phyloP scores from a whole-genome alignment of 1,139 yeast species.

The Scheffersomyces parashehatae region DNA sequence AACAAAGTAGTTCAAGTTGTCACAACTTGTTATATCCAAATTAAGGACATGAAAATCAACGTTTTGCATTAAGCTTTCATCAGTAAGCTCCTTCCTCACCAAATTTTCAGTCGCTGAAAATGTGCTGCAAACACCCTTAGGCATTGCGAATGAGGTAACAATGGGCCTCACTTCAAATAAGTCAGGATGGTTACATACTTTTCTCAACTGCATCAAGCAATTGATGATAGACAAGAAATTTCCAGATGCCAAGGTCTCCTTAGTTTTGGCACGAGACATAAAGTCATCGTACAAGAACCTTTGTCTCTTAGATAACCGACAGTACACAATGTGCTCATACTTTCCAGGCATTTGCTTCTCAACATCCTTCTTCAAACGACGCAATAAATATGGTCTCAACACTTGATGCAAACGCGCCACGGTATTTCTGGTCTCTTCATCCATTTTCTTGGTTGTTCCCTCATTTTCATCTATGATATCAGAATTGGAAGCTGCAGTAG shows the following conservation, averaged over 20 bases:
- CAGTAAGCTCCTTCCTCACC: slow-evolving; percentile 40
- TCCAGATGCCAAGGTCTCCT: slow-evolving; percentile 91
- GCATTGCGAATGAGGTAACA: slow-evolving; percentile 82
- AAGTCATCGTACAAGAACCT: slow-evolving; percentile 92
- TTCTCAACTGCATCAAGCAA: slow-evolving; percentile 95
- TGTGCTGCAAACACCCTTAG: slow-evolving; percentile 57
- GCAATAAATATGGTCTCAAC: slow-evolving; percentile 82
- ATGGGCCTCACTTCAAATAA: slow-evolving; percentile 95
- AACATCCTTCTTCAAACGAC: slow-evolving; percentile 93
- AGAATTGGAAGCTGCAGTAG: slow-evolving; percentile 47
- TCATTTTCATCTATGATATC: slow-evolving; percentile 47
- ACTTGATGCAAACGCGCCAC: slow-evolving; percentile 92
- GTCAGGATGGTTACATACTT: slow-evolving; percentile 98
- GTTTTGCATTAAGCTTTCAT: slow-evolving; percentile 17
- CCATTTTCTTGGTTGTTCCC: slow-evolving; percentile 38
- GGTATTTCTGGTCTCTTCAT: slow-evolving; percentile 76
- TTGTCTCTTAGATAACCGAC: slow-evolving; percentile 91
- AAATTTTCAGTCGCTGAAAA: slow-evolving; percentile 47
- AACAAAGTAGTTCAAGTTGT: slow-evolving; percentile 47
- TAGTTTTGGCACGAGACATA: slow-evolving; percentile 95
- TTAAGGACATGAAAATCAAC: slow-evolving; percentile 63
- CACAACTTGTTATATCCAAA: slow-evolving; percentile 54
- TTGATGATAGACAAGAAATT: slow-evolving; percentile 93
- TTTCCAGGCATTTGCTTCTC: slow-evolving; percentile 99
- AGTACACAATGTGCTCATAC: slow-evolving; percentile 90